phyloP scores from a whole-genome alignment of 78 protist genomes.

The Blattamonas nauphoetae region DNA sequence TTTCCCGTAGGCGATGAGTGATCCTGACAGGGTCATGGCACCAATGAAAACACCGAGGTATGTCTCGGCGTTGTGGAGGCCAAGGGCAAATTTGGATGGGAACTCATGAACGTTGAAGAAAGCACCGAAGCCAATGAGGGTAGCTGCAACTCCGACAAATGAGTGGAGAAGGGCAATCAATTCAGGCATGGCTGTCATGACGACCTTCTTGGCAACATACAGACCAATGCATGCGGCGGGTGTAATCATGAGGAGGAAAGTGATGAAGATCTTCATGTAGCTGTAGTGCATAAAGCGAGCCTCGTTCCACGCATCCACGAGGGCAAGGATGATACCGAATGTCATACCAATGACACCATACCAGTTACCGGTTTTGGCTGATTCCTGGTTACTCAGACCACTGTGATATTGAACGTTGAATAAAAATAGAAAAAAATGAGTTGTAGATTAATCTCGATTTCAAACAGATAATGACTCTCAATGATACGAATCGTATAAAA shows the following conservation, averaged over 20 bases:
- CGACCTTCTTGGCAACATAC: not conserved
- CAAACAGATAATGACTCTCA: not conserved
- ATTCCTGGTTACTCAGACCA: constrained; percentile 28
- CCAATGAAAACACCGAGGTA: constrained; percentile 26
- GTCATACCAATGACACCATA: constrained; percentile 31
- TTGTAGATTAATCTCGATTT: not conserved
- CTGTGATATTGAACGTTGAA: constrained; percentile 34
- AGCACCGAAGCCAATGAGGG: constrained; percentile 1
- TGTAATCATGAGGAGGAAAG: not conserved
- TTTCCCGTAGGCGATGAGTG: constrained; percentile 82
- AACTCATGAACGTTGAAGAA: not conserved
- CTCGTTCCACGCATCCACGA: not conserved
- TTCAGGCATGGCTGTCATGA: constrained; percentile 29
- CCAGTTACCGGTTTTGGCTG: constrained; percentile 36
- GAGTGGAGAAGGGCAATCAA: constrained; percentile 51
- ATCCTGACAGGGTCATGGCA: constrained; percentile 76
- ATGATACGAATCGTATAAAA: too few species aligned
- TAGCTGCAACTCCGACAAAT: constrained; percentile 61
- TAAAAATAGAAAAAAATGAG: not conserved
- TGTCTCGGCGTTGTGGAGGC: not conserved
- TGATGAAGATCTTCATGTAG: not conserved
- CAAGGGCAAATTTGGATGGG: not conserved
- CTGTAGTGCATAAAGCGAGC: not conserved
- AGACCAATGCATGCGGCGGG: constrained; percentile 16
- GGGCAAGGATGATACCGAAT: constrained; percentile 21